Evolutionary conservation across 331 rosid species (phyloP).

Genomic region (Prunus yedoensis): DNA sequence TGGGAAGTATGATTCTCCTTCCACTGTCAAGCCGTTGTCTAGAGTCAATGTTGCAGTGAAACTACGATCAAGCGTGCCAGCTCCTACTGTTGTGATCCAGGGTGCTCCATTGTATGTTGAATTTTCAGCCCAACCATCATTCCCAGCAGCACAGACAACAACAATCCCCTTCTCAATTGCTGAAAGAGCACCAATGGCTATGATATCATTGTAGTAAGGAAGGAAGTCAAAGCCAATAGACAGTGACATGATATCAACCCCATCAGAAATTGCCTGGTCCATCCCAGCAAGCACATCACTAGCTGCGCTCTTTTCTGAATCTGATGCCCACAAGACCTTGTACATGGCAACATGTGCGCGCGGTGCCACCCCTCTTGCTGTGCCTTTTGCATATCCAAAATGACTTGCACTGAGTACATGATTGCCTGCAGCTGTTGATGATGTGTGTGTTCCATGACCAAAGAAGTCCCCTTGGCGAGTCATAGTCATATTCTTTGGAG

Average conservation of each 20-base stretch:
- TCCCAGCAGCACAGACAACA: conserved; percentile 18
- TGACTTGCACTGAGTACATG: not conserved
- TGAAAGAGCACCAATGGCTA: conserved; percentile 15
- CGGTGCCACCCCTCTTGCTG: conserved; percentile 12
- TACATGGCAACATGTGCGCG: conserved; percentile 15
- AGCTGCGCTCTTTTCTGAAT: not conserved
- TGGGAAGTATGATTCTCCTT: conserved; percentile 9
- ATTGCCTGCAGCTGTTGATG: conserved; percentile 17
- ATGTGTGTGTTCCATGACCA: conserved; percentile 12
- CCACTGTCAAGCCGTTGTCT: not conserved
- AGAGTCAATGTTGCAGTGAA: conserved; percentile 10
- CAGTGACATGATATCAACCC: conserved; percentile 20
- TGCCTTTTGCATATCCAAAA: conserved; percentile 20
- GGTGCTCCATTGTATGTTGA: conserved; percentile 18
- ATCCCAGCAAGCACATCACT: conserved; percentile 15
- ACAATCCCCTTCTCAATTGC: conserved; percentile 18
- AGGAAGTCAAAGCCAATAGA: conserved; percentile 1
- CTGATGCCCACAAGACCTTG: conserved; percentile 6
- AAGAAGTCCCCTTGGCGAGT: conserved; percentile 7
- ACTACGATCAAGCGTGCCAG: conserved; percentile 9
- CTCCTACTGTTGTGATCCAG: conserved; percentile 29
- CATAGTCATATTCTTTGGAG: not conserved
- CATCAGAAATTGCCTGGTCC: conserved; percentile 19
- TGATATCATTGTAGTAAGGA: not conserved
- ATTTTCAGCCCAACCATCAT: not conserved